Base-by-base conservation (phyloP, 2,329 filamentous ascomycete species). In the Xenosphaeropsis pyriputrescens region DNA sequence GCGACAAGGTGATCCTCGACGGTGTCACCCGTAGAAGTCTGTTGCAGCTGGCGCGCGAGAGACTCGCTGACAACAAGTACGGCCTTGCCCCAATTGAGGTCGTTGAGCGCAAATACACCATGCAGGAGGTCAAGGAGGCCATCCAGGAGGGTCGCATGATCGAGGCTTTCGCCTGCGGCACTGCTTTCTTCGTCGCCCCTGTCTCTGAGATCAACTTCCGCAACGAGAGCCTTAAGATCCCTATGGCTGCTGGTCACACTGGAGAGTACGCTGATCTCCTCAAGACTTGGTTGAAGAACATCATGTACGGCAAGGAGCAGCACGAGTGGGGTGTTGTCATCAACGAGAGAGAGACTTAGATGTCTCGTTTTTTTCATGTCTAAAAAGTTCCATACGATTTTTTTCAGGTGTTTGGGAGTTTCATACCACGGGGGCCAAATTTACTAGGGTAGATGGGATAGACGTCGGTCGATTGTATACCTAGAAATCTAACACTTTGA, bases 91-190 rank as follows among this genome's bases (percentile, higher is more conserved):
- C 72, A 44, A 39, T 78, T 2, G 79, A 88, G 45, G 68, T 93
- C 19, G 76, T 88, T 0, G 86, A 94, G 72, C 68, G 80, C 47
- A 75, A 74, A 45, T 91, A 86, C 60, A 85, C 75, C 15, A 93
- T 95, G 54, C 61, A 68, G 18, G 86, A 94, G 58, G 58, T 95
- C 7, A 53, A 78, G 18, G 71, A 79, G 53, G 86, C 86, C 1
- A 62, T 73, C 26, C 62, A 69, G 31, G 84, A 93, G 52, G 85
- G 84, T 2, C 67, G 86, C 3, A 56, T 94, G 31, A 56, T 94
- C 6, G 88, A 94, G 63, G 72, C 83, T 2, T 95, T 94, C 53
- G 82, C 82, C 3, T 76, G 82, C 18, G 88, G 88, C 12, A 95
- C 88, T 43, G 88, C 88, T 40, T 85, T 67, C 63, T 85, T 85